These are phyloP conservation scores for Mycena haematopus DNA, from an alignment of 768 basidiomycete species.

Conservation along the genomic window DNA sequence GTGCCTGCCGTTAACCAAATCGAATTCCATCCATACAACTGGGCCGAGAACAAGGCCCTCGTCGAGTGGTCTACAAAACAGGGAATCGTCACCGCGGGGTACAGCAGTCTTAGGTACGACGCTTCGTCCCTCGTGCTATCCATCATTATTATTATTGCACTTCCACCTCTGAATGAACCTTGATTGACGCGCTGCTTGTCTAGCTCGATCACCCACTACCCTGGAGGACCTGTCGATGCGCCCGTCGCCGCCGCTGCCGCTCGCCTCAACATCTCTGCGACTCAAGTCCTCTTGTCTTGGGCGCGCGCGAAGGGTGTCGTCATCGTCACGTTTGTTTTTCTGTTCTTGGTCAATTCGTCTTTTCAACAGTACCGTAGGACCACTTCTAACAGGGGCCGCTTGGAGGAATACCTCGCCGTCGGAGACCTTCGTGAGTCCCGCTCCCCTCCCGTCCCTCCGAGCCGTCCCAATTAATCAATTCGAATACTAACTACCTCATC, in stretches of 20 bases:
- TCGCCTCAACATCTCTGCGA: conserved; percentile 49
- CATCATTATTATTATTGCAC: background rate
- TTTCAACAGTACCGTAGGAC: background rate
- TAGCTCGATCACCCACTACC: conserved; percentile 48
- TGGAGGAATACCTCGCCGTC: conserved; percentile 51
- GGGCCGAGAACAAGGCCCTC: conserved; percentile 44
- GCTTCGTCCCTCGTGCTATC: background rate
- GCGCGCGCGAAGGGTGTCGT: conserved; percentile 52
- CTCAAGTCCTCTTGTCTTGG: conserved; percentile 59
- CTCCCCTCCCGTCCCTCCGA: too few relatives aligned
- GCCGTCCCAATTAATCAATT: too few relatives aligned
- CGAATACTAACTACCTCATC: background rate
- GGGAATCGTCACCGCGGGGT: conserved; percentile 55
- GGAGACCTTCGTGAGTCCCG: background rate
- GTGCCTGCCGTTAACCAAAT: conserved; percentile 48
- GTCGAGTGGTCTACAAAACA: conserved; percentile 50
- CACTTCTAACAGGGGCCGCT: conserved; percentile 42
- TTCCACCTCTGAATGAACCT: too few relatives aligned
- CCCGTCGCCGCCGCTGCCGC: conserved; percentile 46
- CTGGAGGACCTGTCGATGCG: conserved; percentile 55
- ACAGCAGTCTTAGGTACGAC: conserved; percentile 51
- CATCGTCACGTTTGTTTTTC: conserved; percentile 47
- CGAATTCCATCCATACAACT: conserved; percentile 58
- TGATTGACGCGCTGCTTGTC: background rate
- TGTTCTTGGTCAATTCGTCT: background rate